phyloP scores from a whole-genome alignment of 140 eudicot genomes.

The Senecio squalidus region DNA sequence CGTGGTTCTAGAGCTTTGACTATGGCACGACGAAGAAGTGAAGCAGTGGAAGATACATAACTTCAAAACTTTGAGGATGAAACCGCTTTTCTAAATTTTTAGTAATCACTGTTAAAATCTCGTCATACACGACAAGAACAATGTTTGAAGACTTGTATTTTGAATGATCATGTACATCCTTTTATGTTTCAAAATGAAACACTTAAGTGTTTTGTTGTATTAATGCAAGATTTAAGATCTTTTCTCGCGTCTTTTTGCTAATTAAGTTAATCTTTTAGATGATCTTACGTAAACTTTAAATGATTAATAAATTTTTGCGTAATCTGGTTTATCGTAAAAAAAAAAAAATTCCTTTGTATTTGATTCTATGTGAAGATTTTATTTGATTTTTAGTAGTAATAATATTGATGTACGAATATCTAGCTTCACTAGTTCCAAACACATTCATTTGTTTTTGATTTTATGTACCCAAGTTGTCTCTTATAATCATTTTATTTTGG shows the following conservation, averaged over 20 bases:
- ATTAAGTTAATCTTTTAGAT: background rate
- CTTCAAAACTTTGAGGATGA: constrained; percentile 16
- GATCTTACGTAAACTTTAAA: background rate
- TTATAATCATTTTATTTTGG: no score
- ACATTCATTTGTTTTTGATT: no score
- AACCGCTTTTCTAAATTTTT: constrained; percentile 5
- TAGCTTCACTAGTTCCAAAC: background rate
- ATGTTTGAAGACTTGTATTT: constrained; percentile 4
- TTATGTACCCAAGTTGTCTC: no score
- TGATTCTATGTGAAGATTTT: background rate
- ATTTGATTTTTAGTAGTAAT: background rate
- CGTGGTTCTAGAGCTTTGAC: constrained; percentile 85
- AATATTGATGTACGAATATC: background rate
- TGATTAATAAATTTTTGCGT: background rate
- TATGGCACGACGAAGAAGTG: background rate
- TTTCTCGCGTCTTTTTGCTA: background rate
- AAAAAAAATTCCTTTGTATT: background rate
- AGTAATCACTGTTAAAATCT: background rate
- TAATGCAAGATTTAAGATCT: constrained; percentile 12
- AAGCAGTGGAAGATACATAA: constrained; percentile 2
- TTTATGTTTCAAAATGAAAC: background rate
- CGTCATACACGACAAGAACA: constrained; percentile 6
- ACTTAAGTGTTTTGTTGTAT: constrained; percentile 9
- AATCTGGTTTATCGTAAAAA: background rate
- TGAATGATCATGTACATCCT: constrained; percentile 18